Base-by-base conservation (phyloP, 768 basidiomycete genomes). In the Tremella mesenterica region DNA sequence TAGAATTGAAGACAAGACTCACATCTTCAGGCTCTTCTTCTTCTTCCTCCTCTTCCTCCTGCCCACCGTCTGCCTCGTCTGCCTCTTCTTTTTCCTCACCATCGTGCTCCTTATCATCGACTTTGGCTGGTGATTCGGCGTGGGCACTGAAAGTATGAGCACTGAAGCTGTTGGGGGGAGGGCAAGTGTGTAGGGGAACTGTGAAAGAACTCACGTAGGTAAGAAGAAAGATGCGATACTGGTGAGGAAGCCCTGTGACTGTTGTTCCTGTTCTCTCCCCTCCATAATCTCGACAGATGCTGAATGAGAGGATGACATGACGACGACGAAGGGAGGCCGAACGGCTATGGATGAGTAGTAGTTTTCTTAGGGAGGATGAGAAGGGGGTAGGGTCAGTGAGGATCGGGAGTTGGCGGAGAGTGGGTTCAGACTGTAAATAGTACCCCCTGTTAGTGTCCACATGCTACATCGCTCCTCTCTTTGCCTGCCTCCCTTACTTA, bases 21-120 rank as follows among this genome's bases (percentile, higher is more conserved):
- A 91, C 88, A 70, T 91, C 88, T 74, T 89, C 86, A 13, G 87
- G 86, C 59, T 88, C 81, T 56, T 78, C 79, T 34, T 73, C 76
- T 48, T 80, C 79, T 54, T 76, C 83, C 58, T 82, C 83, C 46
- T 70, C 74, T 31, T 74, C 76, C 50, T 79, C 78, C 47, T 75
- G 83, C 57, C 81, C 82, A 31, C 64, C 73, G 48, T 74, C 74
- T 50, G 60, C 71, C 73, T 57, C 69, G 18, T 48, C 67, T 23
- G 56, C 79, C 47, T 75, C 78, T 14, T 54, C 58, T 30, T 64
- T 50, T 20, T 66, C 58, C 44, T 61, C 59, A 50, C 73, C 61
- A 67, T 74, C 64, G 43, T 76, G 73, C 7, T 57, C 75, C 57
- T 78, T 77, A 10, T 69, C 70, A 38, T 73, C 69, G 60, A 78